Percentiles rank a stretch among this genome's conserved stretches.
phyloP scores from a whole-genome alignment of 495 filamentous ascomycete genomes.

The Lepidopterella palustris region DNA sequence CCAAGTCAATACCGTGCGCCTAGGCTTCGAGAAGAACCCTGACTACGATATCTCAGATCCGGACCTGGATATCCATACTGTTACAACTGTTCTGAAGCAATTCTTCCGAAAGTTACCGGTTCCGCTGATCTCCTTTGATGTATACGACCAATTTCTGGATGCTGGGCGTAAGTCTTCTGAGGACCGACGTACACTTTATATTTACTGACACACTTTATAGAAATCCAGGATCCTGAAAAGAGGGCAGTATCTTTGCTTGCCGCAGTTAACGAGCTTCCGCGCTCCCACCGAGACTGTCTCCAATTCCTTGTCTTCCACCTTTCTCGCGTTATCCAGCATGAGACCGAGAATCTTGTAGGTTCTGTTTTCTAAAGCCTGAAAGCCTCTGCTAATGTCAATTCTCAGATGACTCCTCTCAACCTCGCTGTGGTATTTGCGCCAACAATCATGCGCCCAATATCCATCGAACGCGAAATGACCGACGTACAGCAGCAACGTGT shows the following conservation, averaged over 20 bases:
- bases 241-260: slow-evolving; percentile 62
- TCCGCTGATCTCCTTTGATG: slow-evolving; percentile 84
- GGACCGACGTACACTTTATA: neutral
- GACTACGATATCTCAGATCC: slow-evolving; percentile 90
- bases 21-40: slow-evolving; percentile 79
- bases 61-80: slow-evolving; percentile 89
- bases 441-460: slow-evolving; percentile 88
- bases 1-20: slow-evolving; percentile 77
- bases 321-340: slow-evolving; percentile 73
- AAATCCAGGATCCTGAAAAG: slow-evolving; percentile 48
- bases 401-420: slow-evolving; percentile 86
- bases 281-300: slow-evolving; percentile 76
- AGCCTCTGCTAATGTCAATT: neutral
- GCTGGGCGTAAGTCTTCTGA: slow-evolving; percentile 51
- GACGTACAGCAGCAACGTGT: slow-evolving; percentile 60
- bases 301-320: slow-evolving; percentile 95
- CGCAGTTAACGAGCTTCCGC: slow-evolving; percentile 69
- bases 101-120: slow-evolving; percentile 93
- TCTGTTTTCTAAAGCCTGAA: neutral
- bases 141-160: slow-evolving; percentile 85
- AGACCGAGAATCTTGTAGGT: slow-evolving; percentile 69
- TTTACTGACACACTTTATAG: slow-evolving; percentile 34
- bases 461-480: slow-evolving; percentile 86
- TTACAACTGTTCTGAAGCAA: slow-evolving; percentile 92
- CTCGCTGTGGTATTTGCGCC: slow-evolving; percentile 96